Base-by-base conservation (phyloP, 768 basidiomycete genomes). In the Boletellus sp. region DNA sequence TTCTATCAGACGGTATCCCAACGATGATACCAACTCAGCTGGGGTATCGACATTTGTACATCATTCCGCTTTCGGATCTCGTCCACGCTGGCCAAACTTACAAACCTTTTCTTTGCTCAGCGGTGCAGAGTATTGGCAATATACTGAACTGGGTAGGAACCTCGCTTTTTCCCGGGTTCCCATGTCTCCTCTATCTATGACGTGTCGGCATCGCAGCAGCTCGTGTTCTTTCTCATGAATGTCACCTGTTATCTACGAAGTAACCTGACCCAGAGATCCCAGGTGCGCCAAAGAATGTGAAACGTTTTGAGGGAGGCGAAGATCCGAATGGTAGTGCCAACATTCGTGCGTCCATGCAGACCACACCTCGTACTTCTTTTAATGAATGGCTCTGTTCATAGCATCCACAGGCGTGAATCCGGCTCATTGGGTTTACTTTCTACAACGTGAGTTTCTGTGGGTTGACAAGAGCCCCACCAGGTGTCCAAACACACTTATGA, bases 11-110 rank as follows among this genome's bases (percentile, higher is more conserved):
- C 50, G 78, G 78, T 8, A 75, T 80, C 8, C 78, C 79, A 4
- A 78, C 77, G 6, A 72, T 80, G 54, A 63, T 80, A 38, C 74
- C 74, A 24, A 65, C 69, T 45, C 53, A 24, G 28, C 61, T 77
- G 13, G 79, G 78, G 16, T 80, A 81, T 57, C 68, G 59, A 36
- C 79, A 79, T 48, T 77, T 70, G 63, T 78, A 57, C 46, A 59
- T 42, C 13, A 26, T 19, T 28, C 26, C 4, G 28, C 17, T 52
- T 39, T 31, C 39, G n/a, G 24, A 43, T 42, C 40, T 50, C 42
- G 35, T 24, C 59, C 39, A 17, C 61, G 8, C 11, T 12, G 57
- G 58, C 62, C 47, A 42, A 41, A 31, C 19, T 38, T 35, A 36
- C 12, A n/a, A 16, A 33, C 36, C 9, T 43, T 31, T 24, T 45